Base-by-base conservation (phyloP, 2,329 filamentous ascomycete genomes). In the Colletotrichum nymphaeae region DNA sequence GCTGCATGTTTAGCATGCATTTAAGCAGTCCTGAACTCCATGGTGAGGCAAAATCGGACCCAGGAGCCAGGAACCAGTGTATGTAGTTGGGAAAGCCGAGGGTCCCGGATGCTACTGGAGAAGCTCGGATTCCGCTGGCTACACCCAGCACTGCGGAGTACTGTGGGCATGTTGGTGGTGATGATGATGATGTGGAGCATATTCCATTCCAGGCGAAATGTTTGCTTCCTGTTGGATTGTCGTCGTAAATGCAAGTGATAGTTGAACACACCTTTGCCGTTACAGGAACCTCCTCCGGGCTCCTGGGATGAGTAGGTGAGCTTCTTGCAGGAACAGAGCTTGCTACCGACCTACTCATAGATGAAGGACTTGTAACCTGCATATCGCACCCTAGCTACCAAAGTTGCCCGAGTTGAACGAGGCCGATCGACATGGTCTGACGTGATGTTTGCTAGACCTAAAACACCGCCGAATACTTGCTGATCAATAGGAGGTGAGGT, bases 221-320 rank as follows among this genome's bases (percentile, higher is more conserved):
- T 70, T 73, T 73, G 70, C 67, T 52, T 70, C 67, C 5, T 62
- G 49, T 19, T 42, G n/a, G 60, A 19, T 37, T 28, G 19, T 58
- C 52, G 14, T n/a, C 37, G 35, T 7, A 57, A 63, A 16, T 26
- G 22, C 37, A 28, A 42, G 60, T 35, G 30, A 59, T 16, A 28
- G 63, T 49, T 32, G 66, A 63, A 32, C 28, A 30, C 55, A n/a
- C 14, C 24, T 32, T 30, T 22, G 30, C 68, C 55, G 37, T 53
- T 42, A 56, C 7, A 46, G 52, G 67, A 56, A 65, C 46, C 52
- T 57, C n/a, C 55, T 30, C 60, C 42, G 63, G 63, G 52, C 55
- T 65, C 63, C 63, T 37, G 63, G 63, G 22, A 65, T 56, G 5
- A 5, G 52, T 30, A 46, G 52, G 11, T 11, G 6, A 65, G 49